Evolutionary conservation across 164 flowering plant species (phyloP).

Genomic region (Vitis riparia): DNA sequence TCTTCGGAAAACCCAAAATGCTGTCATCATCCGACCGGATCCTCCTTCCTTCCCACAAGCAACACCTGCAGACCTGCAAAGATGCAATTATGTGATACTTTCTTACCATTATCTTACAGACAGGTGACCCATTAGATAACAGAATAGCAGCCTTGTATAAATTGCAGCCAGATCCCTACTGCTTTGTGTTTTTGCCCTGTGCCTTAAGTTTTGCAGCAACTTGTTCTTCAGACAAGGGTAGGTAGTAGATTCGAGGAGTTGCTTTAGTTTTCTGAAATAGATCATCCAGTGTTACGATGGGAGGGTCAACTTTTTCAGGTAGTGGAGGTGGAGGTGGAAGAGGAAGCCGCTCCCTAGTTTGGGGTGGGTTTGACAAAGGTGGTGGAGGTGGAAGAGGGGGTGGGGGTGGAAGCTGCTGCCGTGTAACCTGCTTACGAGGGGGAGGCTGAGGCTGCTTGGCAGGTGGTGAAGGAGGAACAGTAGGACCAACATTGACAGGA

Average conservation of each 20-base stretch:
- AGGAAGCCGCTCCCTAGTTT: conserved; percentile 42
- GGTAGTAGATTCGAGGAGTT: conserved; percentile 79
- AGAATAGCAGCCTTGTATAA: conserved; percentile 13
- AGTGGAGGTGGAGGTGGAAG: conserved; percentile 55
- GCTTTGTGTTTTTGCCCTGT: conserved; percentile 37
- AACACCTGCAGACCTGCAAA: conserved; percentile 51
- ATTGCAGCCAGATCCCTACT: conserved; percentile 27
- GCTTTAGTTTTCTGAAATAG: conserved; percentile 79
- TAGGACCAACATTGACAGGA: conserved; percentile 22
- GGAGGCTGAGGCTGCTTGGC: conserved; percentile 39
- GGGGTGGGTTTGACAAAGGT: conserved; percentile 41
- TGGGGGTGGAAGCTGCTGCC: conserved; percentile 42
- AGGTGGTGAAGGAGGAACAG: conserved; percentile 15
- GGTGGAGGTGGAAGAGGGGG: conserved; percentile 64
- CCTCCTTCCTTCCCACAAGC: conserved; percentile 12
- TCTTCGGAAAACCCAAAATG: conserved; percentile 7
- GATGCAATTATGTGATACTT: conserved; percentile 29
- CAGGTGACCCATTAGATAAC: conserved; percentile 12
- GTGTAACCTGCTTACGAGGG: conserved; percentile 42
- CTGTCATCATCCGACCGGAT: conserved; percentile 5
- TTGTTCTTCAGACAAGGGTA: conserved; percentile 83
- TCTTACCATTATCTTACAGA: conserved; percentile 27
- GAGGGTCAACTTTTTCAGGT: conserved; percentile 58
- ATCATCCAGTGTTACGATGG: conserved; percentile 79
- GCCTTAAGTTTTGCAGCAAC: conserved; percentile 61